Percentiles rank a stretch among this genome's conserved stretches.
These are phyloP conservation scores for Coemansia sp. DNA, from an alignment of 192 early-diverging fungal species.

Conservation along the genomic window DNA sequence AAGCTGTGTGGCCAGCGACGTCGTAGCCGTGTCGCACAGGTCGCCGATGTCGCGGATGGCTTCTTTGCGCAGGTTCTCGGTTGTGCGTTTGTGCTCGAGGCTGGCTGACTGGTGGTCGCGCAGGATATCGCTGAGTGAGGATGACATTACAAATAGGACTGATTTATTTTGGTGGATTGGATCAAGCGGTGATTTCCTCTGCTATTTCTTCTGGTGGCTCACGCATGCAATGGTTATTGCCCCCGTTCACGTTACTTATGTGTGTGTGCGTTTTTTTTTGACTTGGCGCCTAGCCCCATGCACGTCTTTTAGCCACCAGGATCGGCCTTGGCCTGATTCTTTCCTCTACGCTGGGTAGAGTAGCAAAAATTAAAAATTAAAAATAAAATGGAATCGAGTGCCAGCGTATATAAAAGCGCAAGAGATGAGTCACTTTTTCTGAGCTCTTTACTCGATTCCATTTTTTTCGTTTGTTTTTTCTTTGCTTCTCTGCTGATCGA, in stretches of 20 bases:
- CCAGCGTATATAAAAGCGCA: too few species aligned
- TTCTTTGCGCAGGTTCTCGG: conserved; percentile 42
- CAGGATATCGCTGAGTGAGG: conserved; percentile 39
- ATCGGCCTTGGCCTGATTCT: not conserved
- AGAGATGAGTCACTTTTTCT: too few species aligned
- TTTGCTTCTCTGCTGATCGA: not conserved
- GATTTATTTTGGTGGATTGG: not conserved
- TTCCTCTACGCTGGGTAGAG: too few species aligned
- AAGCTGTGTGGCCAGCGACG: conserved; percentile 31
- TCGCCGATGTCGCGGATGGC: conserved; percentile 42
- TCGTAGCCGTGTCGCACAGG: conserved; percentile 47
- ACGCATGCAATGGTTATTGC: too few species aligned
- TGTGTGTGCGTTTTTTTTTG: not conserved
- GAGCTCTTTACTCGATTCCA: too few species aligned
- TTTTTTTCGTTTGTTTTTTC: not conserved
- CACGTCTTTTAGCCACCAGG: not conserved
- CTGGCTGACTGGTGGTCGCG: conserved; percentile 44
- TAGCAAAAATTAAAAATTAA: not conserved
- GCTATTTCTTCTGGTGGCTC: not conserved
- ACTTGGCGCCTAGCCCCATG: too few species aligned
- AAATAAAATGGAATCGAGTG: too few species aligned
- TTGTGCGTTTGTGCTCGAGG: conserved; percentile 28
- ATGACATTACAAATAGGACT: conserved; percentile 3
- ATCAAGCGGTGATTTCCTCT: not conserved
- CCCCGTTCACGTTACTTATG: not conserved